Percentiles rank a stretch among this genome's conserved stretches.
phyloP scores from a whole-genome alignment of 2,329 filamentous ascomycete genomes.

The Nakataea oryzae region DNA sequence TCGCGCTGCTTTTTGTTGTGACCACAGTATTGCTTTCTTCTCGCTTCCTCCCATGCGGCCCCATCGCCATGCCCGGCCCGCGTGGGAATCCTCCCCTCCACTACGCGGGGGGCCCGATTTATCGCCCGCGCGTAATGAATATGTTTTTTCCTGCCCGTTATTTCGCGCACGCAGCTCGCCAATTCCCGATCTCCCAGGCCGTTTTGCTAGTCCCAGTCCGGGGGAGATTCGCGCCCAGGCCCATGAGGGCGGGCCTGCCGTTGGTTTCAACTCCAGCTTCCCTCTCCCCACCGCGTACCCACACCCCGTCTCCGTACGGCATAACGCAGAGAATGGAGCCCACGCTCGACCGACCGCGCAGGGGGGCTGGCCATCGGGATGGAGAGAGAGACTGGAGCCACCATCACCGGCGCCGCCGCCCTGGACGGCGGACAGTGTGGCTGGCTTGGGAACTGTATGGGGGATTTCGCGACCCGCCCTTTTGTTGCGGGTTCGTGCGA shows the following conservation, averaged over 20 bases:
- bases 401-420: no score
- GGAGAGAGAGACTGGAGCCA: no score
- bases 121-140: not conserved
- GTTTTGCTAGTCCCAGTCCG: no score
- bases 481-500: not conserved
- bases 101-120: not conserved
- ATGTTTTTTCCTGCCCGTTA: not conserved
- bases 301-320: no score
- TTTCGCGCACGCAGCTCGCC: not conserved
- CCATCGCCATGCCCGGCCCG: not conserved
- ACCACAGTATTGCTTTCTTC: no score
- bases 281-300: not conserved
- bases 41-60: not conserved
- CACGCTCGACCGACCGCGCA: not conserved
- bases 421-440: not conserved
- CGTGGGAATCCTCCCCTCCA: not conserved
- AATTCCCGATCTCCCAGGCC: no score
- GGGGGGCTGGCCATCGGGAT: not conserved
- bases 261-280: not conserved
- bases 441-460: not conserved
- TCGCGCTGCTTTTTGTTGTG: no score
- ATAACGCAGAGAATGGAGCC: no score
- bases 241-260: no score
- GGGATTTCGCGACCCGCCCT: not conserved
- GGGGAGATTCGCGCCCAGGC: no score